Base-by-base conservation (phyloP, 1,284 basidiomycete genomes). In the Cryptococcus amylolentus region DNA sequence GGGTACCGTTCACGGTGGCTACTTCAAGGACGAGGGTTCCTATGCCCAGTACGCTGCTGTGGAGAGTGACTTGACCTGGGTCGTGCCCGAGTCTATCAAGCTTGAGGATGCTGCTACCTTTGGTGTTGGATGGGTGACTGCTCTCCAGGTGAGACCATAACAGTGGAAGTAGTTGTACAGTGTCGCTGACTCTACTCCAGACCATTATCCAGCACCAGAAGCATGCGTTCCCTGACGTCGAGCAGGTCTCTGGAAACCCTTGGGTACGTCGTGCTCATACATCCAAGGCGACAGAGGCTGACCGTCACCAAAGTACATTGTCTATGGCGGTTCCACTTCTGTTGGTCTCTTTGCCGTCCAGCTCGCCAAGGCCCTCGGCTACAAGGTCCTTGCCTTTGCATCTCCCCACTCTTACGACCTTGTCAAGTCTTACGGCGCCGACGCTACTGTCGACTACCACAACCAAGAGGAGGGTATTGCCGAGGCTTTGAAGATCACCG, bases 331-430 rank as follows among this genome's bases (percentile, higher is more conserved):
- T 12, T 71, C 79, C 10, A 75, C 77, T 6, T 68, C 76, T 12
- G 78, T 81, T 41, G 81, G 81, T 0, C 65, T 79, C 42, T 82
- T 75, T 64, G 77, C 78, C 2, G 62, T 81, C 41, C 80, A 81
- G 61, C 70, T 82, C 48, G 78, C 78, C 41, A 77, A 77, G 60
- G 55, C 73, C 8, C 63, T 78, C 0, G 81, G 80, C 7, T 79
- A 78, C 70, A 74, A 73, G 49, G 79, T 81, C 47, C 69, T 77
- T 49, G 70, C 78, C 1, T 76, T 77, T 14, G 69, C 76, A 42
- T 80, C 78, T 7, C 73, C 77, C 7, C 70, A 70, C 50, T 79
- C 80, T 62, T 72, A 66, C 54, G 76, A 75, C 10, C 68, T 80
- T 6, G 64, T 80, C 56, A 77, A 77, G 62, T 59, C 65, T 9